Conservation (phyloP, 1,284 basidiomycete species). For the Austroboletus niveus region DNA sequence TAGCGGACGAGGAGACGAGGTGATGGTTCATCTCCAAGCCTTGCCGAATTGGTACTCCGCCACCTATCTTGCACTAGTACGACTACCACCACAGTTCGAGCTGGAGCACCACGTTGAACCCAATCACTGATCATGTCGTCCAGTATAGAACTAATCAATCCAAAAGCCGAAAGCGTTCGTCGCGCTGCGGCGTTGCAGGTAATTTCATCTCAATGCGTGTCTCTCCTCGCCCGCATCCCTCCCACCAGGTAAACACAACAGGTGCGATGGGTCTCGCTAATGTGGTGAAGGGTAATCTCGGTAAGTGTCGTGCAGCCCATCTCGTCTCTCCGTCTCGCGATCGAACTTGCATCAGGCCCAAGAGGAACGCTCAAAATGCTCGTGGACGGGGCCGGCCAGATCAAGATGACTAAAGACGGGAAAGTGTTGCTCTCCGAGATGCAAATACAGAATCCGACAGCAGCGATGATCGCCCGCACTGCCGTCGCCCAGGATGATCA, state of each 20-base stretch:
- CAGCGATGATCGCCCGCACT: constrained; percentile 98
- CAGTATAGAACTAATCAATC: constrained; percentile 91
- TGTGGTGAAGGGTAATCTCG: constrained; percentile 97
- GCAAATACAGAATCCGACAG: constrained; percentile 99
- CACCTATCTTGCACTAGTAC: constrained; percentile 5
- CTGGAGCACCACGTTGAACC: constrained; percentile 22
- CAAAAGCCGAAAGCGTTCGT: constrained; percentile 93
- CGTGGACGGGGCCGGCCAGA: constrained; percentile 98
- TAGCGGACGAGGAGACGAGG: constrained; percentile 21
- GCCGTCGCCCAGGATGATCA: constrained; percentile 99
- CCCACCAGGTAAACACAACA: constrained; percentile 74
- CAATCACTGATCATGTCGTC: constrained; percentile 57
- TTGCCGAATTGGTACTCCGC: constrained; percentile 35
- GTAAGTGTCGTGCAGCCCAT: constrained; percentile 43
- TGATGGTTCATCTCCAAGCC: constrained; percentile 33
- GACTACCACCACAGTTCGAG: constrained; percentile 17
- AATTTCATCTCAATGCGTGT: constrained; percentile 31
- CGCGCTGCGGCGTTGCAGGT: constrained; percentile 93
- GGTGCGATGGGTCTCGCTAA: constrained; percentile 97
- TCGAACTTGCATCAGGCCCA: constrained; percentile 59
- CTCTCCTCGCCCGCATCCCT: constrained; percentile 19
- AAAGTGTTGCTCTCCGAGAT: constrained; percentile 99
- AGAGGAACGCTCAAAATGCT: constrained; percentile 99
- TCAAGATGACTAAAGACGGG: constrained; percentile 99
- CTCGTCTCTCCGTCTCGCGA: constrained; percentile 15